Base-by-base conservation (phyloP, 495 filamentous ascomycete genomes). In the Peziza echinospora region DNA sequence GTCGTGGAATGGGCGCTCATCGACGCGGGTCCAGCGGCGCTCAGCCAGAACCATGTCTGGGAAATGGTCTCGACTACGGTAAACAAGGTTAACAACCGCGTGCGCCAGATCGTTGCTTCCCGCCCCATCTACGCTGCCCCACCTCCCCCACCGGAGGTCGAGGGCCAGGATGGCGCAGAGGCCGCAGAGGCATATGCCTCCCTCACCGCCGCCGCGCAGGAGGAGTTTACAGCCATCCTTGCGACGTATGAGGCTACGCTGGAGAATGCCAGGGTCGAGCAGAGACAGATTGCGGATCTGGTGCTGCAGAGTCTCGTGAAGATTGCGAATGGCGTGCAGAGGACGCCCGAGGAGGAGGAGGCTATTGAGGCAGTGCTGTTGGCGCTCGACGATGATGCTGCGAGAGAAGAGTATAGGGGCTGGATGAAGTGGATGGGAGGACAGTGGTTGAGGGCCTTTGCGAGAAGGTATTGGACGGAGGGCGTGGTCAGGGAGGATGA, bases 61-160 rank as follows among this genome's bases (percentile, higher is more conserved):
- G 89, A 99, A 63, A 79, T 96, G 64, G 75, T 94, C 3, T 74
- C 75, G 26, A 77, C 77, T 30, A 96, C 89, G 0, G 76, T 96
- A 34, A 71, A 77, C 46, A 99, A 99, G 64, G 89, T 99, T 41
- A 92, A 85, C 16, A 78, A 76, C 51, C 80, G 89, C 24, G 75
- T 93, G 22, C 75, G 84, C 34, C 84, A 93, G 64, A 80, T 94
- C 37, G 73, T 82, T 11, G 62, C 66, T 4, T 73, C 76, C 21
- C 68, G 53, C 43, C 43, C 44, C n/a, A n/a, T n/a, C 19, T 53
- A 10, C 39, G 62, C 55, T 24, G 48, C 45, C 21, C 41, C 30
- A 23, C 55, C 57, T 24, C n/a, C n/a, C n/a, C 60, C 62, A 28
- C 64, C 62, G 46, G 52, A 64, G 34, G 49, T 54, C 6, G 51